phyloP scores from a whole-genome alignment of 1,139 yeast species.

The Geotrichum cucujoidarum region DNA sequence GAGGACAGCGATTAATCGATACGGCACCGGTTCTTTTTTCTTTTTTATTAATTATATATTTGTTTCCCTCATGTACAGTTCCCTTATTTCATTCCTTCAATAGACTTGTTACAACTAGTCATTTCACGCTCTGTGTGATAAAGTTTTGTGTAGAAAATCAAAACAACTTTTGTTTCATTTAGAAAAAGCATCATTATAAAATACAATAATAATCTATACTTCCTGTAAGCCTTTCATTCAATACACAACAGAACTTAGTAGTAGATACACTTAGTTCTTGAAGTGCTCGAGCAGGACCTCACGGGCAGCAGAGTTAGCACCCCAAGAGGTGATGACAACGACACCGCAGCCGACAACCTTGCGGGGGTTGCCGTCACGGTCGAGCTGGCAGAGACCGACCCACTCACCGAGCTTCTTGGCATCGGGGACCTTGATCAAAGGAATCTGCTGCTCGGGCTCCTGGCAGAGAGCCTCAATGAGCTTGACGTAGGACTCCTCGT shows the following conservation, averaged over 20 bases:
- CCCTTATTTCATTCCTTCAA: too few relatives aligned
- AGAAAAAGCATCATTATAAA: not conserved
- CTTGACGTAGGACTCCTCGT: constrained; percentile 95
- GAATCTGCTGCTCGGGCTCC: constrained; percentile 95
- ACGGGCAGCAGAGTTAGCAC: constrained; percentile 99
- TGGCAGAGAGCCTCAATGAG: constrained; percentile 99
- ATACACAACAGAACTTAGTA: not conserved
- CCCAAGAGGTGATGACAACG: constrained; percentile 99
- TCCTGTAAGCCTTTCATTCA: not conserved
- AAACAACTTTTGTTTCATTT: too few relatives aligned
- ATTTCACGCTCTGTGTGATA: too few relatives aligned
- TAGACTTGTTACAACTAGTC: too few relatives aligned
- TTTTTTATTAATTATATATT: too few relatives aligned
- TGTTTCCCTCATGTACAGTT: too few relatives aligned
- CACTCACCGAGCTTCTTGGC: constrained; percentile 99
- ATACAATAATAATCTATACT: not conserved
- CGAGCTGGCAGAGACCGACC: constrained; percentile 99
- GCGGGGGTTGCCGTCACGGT: constrained; percentile 99
- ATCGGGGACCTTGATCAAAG: constrained; percentile 98
- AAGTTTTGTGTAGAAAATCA: not conserved
- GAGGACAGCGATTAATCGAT: constrained; percentile 10
- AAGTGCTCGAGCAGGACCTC: constrained; percentile 94
- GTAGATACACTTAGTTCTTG: constrained; percentile 70
- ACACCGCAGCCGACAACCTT: constrained; percentile 99
- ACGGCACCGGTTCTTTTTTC: too few relatives aligned